Evolutionary conservation across 345 rosid species (phyloP), one percentile per base, ranked within the genome.

Genomic region (Noccaea bulbosa): DNA sequence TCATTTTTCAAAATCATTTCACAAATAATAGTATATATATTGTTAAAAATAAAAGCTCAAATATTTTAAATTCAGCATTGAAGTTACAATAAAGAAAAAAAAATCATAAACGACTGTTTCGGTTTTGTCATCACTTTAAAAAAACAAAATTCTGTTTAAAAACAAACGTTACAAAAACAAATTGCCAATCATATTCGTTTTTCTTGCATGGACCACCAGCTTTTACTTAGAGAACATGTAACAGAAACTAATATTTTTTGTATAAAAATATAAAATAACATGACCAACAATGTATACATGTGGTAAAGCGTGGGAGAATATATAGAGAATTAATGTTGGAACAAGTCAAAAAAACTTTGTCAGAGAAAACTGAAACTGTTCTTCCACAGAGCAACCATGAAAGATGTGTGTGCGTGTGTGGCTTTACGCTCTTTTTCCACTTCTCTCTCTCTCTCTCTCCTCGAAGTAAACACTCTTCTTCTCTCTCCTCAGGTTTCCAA

Each of bases 281-380:
- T 9, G 2, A 44, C 15, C 14, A 43, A 62, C 8, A 32, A 62
- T 46, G 35, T 62, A 64, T 65, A 43, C 47, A 41, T 50, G 71
- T 41, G 71, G 62, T 67, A 55, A 67, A 68, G 63, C 72, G 63
- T 68, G 61, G 63, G 45, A 37, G 72, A 55, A 68, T 68, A 44
- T 15, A 67, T 7, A 27, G 39, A 34, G 53, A 57, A 46, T 45
- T 30, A 57, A 69, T 56, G 65, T 57, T 56, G 56, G 73, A 69
- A 57, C 65, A 69, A 58, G 65, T 58, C 57, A 70, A 70, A 55
- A 70, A 58, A 44, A 27, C 65, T 45, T 34, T 58, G 74, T 70
- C 74, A 70, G 74, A 70, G 50, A 57, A 59, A 57, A 59, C 74
- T 59, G 74, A 70, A 70, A 59, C 74, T 55, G 58, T 57, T 70